Evolutionary conservation across 345 rosid genomes (phyloP).

Genomic region (Rhodomyrtus tomentosa): DNA sequence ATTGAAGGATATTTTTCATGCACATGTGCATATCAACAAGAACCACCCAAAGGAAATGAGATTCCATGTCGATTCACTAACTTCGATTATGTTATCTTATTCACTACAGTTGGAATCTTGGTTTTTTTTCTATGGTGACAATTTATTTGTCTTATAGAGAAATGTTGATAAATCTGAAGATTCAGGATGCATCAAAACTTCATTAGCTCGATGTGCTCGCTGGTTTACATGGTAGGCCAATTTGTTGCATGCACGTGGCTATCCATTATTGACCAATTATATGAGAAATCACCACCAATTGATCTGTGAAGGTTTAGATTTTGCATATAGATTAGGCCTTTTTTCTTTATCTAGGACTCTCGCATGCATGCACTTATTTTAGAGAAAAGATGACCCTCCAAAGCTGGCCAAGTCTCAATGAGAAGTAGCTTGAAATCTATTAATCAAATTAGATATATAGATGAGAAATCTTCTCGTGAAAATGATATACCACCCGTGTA

Average conservation of each 20-base stretch:
- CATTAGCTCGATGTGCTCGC: background rate
- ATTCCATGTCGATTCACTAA: background rate
- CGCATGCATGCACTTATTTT: background rate
- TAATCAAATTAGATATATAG: background rate
- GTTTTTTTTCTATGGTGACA: background rate
- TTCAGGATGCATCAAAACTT: background rate
- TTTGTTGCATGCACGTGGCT: background rate
- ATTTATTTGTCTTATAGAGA: background rate
- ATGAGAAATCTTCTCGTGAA: background rate
- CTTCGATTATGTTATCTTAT: background rate
- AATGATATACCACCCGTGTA: background rate
- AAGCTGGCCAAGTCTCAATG: background rate
- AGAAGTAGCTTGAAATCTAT: background rate
- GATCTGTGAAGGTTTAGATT: background rate
- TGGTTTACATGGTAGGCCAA: background rate
- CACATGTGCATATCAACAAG: background rate
- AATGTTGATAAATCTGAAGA: background rate
- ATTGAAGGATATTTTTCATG: background rate
- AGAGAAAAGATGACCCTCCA: background rate
- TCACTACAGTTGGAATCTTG: background rate
- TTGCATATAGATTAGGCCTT: background rate
- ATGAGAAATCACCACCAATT: background rate
- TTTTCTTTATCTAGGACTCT: background rate
- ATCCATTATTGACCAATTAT: background rate
- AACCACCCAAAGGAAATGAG: background rate